Base-by-base conservation (phyloP, 129 eudicot species). In the Mikania micrantha region DNA sequence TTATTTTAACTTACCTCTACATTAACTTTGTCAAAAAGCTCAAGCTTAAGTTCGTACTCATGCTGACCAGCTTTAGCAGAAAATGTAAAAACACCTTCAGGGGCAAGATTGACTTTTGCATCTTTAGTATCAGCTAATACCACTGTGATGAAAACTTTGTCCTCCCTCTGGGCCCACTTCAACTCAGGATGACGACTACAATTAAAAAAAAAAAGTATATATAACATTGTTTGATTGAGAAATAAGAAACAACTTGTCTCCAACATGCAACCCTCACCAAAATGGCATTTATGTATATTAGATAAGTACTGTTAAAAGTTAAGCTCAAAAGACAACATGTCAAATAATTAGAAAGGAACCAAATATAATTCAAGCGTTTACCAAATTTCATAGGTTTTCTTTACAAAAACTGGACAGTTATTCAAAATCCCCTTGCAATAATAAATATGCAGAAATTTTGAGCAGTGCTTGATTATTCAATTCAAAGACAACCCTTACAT, bases 111-210 rank as follows among this genome's bases (percentile, higher is more conserved):
- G 58, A 88, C 96, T 71, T 93, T 88, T 1, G 95, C 83, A 73
- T 79, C 71, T 73, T 88, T 88, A 19, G 98, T 85, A 78, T 93
- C 96, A 1, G 96, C 89, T 64, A 93, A 75, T 36, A 82, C 39
- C 29, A 93, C 96, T 5, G 96, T 93, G 53, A 93, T 69, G 54
- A 57, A 93, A 4, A 93, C 80, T 71, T 80, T 84, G 78, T 93
- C 98, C 56, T 77, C 85, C 75, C 96, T 86, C 67, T 93, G 87
- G 12, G 98, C 98, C 98, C 98, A 93, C 83, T 88, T 93, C 53
- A 93, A 79, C 61, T 86, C 95, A 19, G 98, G 98, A 79, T 88
- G 90, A 41, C 90, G 95, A 82, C 96, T 91, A 41, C 70, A 80
- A 42, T 50, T 5, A 27, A 36, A 24, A 60, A 40, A 71, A 44